Evolutionary conservation across 2,329 filamentous ascomycete genomes (phyloP).

Genomic region (Tolypocladium album): DNA sequence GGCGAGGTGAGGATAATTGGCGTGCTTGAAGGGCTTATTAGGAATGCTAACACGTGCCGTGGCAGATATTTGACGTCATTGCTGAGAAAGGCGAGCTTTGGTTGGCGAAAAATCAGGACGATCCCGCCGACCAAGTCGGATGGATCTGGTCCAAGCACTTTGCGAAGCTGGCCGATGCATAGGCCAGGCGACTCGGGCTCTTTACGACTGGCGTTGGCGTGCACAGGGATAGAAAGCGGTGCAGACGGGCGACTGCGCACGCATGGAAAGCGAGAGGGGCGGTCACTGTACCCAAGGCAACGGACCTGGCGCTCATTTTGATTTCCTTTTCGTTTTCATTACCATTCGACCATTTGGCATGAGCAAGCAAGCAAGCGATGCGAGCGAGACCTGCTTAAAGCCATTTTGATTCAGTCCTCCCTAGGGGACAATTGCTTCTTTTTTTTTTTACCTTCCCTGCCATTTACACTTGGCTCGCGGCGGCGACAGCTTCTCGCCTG

Average conservation of each 20-base stretch:
- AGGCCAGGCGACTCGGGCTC: constrained; percentile 4
- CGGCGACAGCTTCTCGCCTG: neutral
- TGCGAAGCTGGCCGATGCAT: constrained; percentile 51
- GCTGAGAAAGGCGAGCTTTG: constrained; percentile 95
- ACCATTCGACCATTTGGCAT: neutral
- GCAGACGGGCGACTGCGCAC: neutral
- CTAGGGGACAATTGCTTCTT: neutral
- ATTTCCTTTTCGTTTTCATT: constrained; percentile 4
- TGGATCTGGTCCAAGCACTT: constrained; percentile 99
- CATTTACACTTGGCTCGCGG: neutral
- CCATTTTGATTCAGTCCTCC: neutral
- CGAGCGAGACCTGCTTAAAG: neutral
- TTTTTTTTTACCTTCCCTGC: neutral
- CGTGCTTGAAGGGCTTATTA: neutral
- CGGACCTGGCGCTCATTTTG: constrained; percentile 3
- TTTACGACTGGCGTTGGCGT: neutral
- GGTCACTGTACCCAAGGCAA: neutral
- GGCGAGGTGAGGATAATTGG: constrained; percentile 57
- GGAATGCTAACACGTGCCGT: neutral
- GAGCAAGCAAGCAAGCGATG: neutral
- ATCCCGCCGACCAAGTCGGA: constrained; percentile 65
- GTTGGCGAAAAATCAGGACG: constrained; percentile 96
- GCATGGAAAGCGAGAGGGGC: neutral
- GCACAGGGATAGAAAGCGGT: neutral
- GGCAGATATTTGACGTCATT: constrained; percentile 76